A percentile compares a stretch with the other conserved stretches of the same genome.
phyloP scores from a whole-genome alignment of 1,139 yeast species.

The Keqinozyma sinolaborantium region DNA sequence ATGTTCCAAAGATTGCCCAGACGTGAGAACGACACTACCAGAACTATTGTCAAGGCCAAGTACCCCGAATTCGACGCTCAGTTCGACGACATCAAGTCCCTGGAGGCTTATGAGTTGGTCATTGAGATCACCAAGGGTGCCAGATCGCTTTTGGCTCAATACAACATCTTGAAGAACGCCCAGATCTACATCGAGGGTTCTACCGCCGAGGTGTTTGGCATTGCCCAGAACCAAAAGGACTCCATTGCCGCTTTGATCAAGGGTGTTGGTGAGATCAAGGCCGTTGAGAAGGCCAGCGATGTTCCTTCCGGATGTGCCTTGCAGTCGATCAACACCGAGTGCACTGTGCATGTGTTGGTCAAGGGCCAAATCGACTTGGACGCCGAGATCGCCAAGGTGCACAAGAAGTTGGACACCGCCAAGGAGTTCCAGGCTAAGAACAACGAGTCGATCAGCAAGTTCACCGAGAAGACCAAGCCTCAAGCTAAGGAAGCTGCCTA shows the following conservation, averaged over 20 bases:
- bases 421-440: slow-evolving; percentile 44
- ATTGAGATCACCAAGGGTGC: slow-evolving; percentile 88
- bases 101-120: slow-evolving; percentile 74
- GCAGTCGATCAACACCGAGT: slow-evolving; percentile 72
- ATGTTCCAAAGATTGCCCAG: slow-evolving; percentile 98
- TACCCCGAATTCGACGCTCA: slow-evolving; percentile 68
- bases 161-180: slow-evolving; percentile 83
- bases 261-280: slow-evolving; percentile 73
- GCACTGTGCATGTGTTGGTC: slow-evolving; percentile 85
- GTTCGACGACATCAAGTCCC: slow-evolving; percentile 63
- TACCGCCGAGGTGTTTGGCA: slow-evolving; percentile 43
- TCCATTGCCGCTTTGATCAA: slow-evolving; percentile 88
- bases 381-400: slow-evolving; percentile 81
- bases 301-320: slow-evolving; percentile 91
- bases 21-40: slow-evolving; percentile 65
- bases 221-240: slow-evolving; percentile 68
- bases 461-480: slow-evolving; percentile 78
- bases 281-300: slow-evolving; percentile 49
- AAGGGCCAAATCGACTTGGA: slow-evolving; percentile 94
- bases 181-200: slow-evolving; percentile 75
- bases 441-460: slow-evolving; percentile 57
- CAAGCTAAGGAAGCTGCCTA: slow-evolving; percentile 77
- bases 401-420: slow-evolving; percentile 66
- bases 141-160: slow-evolving; percentile 88
- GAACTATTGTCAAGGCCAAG: slow-evolving; percentile 73